Percentiles rank a stretch among this genome's conserved stretches.
These are phyloP conservation scores for Nannizziopsis barbatae DNA, from an alignment of 2,329 filamentous ascomycete species.

Conservation along the genomic window DNA sequence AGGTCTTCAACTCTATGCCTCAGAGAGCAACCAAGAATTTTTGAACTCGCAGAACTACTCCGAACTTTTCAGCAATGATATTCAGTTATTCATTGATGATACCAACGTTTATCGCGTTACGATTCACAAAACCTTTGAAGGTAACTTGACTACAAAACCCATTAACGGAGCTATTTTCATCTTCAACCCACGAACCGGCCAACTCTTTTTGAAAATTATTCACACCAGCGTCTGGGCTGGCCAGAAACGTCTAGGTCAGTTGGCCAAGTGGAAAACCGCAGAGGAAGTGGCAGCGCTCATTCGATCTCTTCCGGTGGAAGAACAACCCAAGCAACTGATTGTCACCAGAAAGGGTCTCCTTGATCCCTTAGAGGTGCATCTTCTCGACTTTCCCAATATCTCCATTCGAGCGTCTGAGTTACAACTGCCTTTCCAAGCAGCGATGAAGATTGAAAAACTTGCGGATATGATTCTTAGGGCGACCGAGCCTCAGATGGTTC, in stretches of 20 bases:
- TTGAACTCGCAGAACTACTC: conserved; percentile 99
- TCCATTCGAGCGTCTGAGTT: conserved; percentile 95
- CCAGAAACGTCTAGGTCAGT: conserved; percentile 94
- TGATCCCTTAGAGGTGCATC: conserved; percentile 90
- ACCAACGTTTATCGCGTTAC: conserved; percentile 99
- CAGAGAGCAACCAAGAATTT: conserved; percentile 98
- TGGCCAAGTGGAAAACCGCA: conserved; percentile 99
- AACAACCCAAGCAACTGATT: conserved; percentile 97
- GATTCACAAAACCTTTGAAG: conserved; percentile 99
- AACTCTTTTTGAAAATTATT: conserved; percentile 97
- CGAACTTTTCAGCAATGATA: conserved; percentile 97
- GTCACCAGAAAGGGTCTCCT: conserved; percentile 94
- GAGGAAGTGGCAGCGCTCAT: conserved; percentile 99
- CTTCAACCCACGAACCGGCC: conserved; percentile 97
- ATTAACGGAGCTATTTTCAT: conserved; percentile 99
- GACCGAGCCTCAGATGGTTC: conserved; percentile 98
- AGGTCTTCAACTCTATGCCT: conserved; percentile 93
- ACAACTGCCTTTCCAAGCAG: conserved; percentile 95
- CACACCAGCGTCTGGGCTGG: conserved; percentile 99
- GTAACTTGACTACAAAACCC: conserved; percentile 96
- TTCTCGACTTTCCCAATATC: conserved; percentile 98
- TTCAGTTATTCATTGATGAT: conserved; percentile 96
- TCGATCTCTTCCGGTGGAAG: conserved; percentile 86
- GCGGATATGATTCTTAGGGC: conserved; percentile 98
- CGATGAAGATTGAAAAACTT: conserved; percentile 99